A percentile compares a stretch with the other conserved stretches of the same genome.
Conservation (phyloP, 208 protist genomes). For the Acanthamoeba royreba region DNA sequence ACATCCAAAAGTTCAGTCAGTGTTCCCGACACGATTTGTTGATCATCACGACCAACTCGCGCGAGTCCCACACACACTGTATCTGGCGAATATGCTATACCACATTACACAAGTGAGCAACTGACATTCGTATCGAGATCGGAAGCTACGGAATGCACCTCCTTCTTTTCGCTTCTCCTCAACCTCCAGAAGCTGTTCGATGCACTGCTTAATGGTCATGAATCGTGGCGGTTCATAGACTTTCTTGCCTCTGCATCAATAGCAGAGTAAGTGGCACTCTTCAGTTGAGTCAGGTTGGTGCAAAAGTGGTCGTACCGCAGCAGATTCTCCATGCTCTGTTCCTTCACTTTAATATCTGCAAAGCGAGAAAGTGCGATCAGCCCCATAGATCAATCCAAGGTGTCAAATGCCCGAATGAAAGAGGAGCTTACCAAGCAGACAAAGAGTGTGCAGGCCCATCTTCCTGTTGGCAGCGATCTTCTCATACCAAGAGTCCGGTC, state of each 20-base stretch:
- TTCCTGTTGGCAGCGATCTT: constrained; percentile 89
- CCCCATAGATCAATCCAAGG: not conserved
- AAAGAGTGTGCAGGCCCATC: constrained; percentile 95
- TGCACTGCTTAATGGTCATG: constrained; percentile 96
- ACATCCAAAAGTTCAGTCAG: constrained; percentile 87
- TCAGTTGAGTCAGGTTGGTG: not conserved
- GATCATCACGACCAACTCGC: constrained; percentile 90
- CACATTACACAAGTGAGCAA: not conserved
- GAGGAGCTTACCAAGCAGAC: constrained; percentile 85
- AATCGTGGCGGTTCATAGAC: constrained; percentile 97
- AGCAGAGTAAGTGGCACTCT: not conserved
- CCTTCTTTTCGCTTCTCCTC: constrained; percentile 83
- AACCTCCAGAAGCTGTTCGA: constrained; percentile 94
- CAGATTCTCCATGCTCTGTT: constrained; percentile 95
- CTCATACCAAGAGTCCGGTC: constrained; percentile 96
- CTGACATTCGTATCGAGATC: not conserved
- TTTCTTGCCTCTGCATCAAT: constrained; percentile 78
- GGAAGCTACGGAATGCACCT: constrained; percentile 43
- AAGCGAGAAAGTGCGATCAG: too few species aligned
- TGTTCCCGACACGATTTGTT: constrained; percentile 91
- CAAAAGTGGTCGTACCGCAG: constrained; percentile 70
- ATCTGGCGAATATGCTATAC: constrained; percentile 65
- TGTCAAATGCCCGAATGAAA: not conserved
- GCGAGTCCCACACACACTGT: constrained; percentile 93
- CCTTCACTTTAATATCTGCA: constrained; percentile 98